phyloP scores from a whole-genome alignment of 495 filamentous ascomycete genomes.

The Daldinia decipiens region DNA sequence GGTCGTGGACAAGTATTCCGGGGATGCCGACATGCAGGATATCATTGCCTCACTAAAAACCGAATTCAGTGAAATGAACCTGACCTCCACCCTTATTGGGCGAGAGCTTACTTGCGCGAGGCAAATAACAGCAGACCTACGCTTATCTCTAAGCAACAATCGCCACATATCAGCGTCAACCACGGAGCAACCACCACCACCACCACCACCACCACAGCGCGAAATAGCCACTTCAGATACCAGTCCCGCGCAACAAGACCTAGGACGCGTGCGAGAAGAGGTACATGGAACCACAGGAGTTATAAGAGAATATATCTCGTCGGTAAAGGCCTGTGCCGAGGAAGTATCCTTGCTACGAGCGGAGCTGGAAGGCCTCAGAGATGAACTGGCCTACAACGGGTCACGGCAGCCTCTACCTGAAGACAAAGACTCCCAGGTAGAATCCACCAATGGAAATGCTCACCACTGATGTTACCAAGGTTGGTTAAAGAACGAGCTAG shows the following conservation, averaged over 20 bases:
- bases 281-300: constrained; percentile 11
- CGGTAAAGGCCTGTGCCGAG: constrained; percentile 15
- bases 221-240: constrained; percentile 10
- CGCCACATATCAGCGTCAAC: neutral
- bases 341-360: constrained; percentile 32
- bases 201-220: constrained; percentile 25
- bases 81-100: constrained; percentile 30
- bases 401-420: constrained; percentile 17
- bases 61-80: neutral
- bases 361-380: constrained; percentile 43
- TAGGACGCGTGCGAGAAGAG: constrained; percentile 4
- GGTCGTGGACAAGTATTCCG: too few species aligned
- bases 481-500: constrained; percentile 51
- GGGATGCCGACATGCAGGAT: too few species aligned
- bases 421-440: constrained; percentile 39
- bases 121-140: constrained; percentile 10
- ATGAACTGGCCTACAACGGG: constrained; percentile 45
- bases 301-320: constrained; percentile 9
- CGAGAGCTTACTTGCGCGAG: constrained; percentile 18
- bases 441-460: constrained; percentile 52
- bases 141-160: constrained; percentile 7
- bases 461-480: constrained; percentile 50
- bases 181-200: constrained; percentile 23
- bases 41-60: too few species aligned
- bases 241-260: neutral